Conservation (phyloP, 345 rosid species). For the Salix suchowensis region DNA sequence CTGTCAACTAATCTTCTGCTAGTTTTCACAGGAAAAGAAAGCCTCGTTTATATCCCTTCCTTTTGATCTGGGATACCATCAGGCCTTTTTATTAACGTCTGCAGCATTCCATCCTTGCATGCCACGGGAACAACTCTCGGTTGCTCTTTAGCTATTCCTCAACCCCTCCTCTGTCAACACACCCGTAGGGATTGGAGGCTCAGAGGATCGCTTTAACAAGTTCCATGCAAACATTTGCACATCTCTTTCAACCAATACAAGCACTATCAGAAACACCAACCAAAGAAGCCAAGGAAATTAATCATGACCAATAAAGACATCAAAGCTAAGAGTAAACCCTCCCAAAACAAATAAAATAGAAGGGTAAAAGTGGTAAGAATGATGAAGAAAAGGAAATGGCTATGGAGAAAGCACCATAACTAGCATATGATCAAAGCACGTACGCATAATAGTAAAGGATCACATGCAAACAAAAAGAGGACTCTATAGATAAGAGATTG, state of each 20-base stretch:
- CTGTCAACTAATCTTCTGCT: not conserved
- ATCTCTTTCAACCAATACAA: not conserved
- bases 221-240: not conserved
- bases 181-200: not conserved
- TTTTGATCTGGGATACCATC: not conserved
- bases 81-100: not conserved
- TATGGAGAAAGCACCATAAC: no score
- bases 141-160: not conserved
- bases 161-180: not conserved
- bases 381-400: no score
- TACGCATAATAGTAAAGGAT: no score
- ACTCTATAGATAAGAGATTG: no score
- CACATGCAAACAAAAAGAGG: no score
- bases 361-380: not conserved
- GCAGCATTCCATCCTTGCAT: not conserved
- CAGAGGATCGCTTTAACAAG: not conserved
- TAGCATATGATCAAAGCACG: no score
- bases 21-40: not conserved
- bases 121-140: constrained; percentile 1
- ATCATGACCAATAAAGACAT: not conserved
- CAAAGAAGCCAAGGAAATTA: not conserved
- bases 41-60: not conserved
- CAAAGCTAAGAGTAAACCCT: not conserved
- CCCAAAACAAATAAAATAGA: no score
- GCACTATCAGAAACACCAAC: not conserved